Evolutionary conservation across 2,329 filamentous ascomycete species (phyloP).

Genomic region (Exophiala lecanii-corni): DNA sequence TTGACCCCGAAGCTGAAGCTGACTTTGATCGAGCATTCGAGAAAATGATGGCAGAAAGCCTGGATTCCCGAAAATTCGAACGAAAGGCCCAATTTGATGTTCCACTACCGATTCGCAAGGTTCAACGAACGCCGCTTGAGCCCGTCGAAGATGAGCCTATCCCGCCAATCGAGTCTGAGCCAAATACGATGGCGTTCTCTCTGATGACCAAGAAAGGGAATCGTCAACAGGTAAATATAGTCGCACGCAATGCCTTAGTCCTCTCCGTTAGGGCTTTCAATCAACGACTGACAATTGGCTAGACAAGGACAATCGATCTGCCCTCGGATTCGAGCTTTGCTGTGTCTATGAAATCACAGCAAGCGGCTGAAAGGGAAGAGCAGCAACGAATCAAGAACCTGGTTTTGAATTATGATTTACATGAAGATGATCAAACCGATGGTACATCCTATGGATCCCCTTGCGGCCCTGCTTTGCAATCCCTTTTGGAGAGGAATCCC

Average conservation of each 20-base stretch:
- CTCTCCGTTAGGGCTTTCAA: background rate
- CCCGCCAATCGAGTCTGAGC: constrained; percentile 15
- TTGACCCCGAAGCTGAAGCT: constrained; percentile 89
- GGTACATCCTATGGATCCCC: constrained; percentile 53
- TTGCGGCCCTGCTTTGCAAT: constrained; percentile 38
- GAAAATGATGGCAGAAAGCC: constrained; percentile 96
- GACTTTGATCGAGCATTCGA: constrained; percentile 98
- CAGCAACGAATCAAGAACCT: constrained; percentile 98
- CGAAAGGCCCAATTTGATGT: constrained; percentile 93
- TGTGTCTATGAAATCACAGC: constrained; percentile 91
- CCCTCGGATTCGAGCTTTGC: constrained; percentile 87
- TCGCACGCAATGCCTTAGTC: background rate
- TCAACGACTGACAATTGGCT: constrained; percentile 16
- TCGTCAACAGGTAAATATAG: constrained; percentile 69
- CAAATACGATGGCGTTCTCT: constrained; percentile 88
- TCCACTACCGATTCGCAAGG: constrained; percentile 82
- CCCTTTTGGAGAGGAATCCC: constrained; percentile 26
- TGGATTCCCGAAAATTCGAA: constrained; percentile 93
- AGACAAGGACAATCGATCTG: constrained; percentile 88
- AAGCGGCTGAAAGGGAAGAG: constrained; percentile 90
- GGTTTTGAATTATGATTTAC: constrained; percentile 91
- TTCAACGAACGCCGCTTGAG: constrained; percentile 55
- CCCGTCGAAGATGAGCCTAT: constrained; percentile 32
- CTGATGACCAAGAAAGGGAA: constrained; percentile 94
- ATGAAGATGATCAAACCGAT: constrained; percentile 74